A percentile compares a stretch with the other conserved stretches of the same genome.
Evolutionary conservation across 331 rosid species (phyloP).

Genomic region (Spiraea crenata): DNA sequence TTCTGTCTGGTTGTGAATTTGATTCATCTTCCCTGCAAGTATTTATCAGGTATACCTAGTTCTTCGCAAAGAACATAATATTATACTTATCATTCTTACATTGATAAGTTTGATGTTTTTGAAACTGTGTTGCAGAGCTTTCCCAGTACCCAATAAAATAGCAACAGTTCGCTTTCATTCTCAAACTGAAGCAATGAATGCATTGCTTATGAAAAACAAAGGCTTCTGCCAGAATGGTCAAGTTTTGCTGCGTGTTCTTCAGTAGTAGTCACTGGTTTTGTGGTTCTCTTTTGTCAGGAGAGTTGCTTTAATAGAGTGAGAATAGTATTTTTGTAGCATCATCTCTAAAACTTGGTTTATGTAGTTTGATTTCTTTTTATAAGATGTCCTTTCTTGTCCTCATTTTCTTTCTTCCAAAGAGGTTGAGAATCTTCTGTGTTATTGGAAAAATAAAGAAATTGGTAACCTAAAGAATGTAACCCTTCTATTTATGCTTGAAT

Average conservation of each 20-base stretch:
- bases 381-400: not conserved
- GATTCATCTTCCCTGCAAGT: conserved; percentile 44
- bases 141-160: conserved; percentile 37
- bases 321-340: conserved; percentile 16
- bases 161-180: conserved; percentile 55
- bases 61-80: not conserved
- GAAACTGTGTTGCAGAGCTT: conserved; percentile 44
- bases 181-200: conserved; percentile 63
- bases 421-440: not conserved
- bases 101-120: not conserved
- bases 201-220: conserved; percentile 60
- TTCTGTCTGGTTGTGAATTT: conserved; percentile 53
- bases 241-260: conserved; percentile 59
- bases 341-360: not conserved
- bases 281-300: not conserved
- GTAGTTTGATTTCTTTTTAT: not conserved
- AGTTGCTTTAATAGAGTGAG: not conserved
- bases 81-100: not conserved
- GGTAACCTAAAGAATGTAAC: no score
- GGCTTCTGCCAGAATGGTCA: conserved; percentile 57
- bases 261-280: conserved; percentile 32
- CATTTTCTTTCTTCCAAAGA: not conserved
- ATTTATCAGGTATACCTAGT: conserved; percentile 44
- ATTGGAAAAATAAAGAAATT: no score
- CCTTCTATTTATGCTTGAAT: no score